Percentiles rank a stretch among this genome's conserved stretches.
Evolutionary conservation across 2,329 filamentous ascomycete genomes (phyloP).

Genomic region (Fonsecaea multimorphosa): DNA sequence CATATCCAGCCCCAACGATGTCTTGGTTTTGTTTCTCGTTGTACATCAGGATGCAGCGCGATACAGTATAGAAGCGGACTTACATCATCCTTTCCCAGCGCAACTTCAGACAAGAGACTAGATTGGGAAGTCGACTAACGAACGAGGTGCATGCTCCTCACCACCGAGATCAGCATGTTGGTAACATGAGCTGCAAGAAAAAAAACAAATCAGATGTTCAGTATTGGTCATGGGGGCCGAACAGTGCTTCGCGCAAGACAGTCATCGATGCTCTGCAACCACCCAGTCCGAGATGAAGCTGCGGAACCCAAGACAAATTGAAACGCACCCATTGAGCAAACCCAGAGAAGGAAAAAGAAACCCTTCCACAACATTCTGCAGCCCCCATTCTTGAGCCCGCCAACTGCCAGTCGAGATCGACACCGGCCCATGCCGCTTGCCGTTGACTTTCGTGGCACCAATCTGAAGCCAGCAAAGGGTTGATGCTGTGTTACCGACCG

Average conservation of each 20-base stretch:
- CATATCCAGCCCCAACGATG: background rate
- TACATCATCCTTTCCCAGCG: background rate
- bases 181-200: slow-evolving; percentile 10
- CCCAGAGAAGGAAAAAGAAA: slow-evolving; percentile 11
- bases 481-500: slow-evolving; percentile 24
- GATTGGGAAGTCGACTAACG: background rate
- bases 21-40: background rate
- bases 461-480: slow-evolving; percentile 10
- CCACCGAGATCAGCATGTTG: background rate
- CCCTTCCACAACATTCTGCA: slow-evolving; percentile 18
- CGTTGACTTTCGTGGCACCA: slow-evolving; percentile 26
- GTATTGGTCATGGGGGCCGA: background rate
- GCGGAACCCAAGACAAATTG: slow-evolving; percentile 14
- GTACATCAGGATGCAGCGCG: background rate
- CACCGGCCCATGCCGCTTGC: slow-evolving; percentile 18
- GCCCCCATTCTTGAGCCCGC: slow-evolving; percentile 9
- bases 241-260: background rate
- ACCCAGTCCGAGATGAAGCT: slow-evolving; percentile 15
- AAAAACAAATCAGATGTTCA: background rate
- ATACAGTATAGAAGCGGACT: background rate
- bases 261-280: slow-evolving; percentile 6
- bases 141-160: background rate
- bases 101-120: background rate
- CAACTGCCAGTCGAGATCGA: slow-evolving; percentile 26
- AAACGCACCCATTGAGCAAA: slow-evolving; percentile 19